A percentile compares a stretch with the other conserved stretches of the same genome.
These are phyloP conservation scores for Apiospora aurea DNA, from an alignment of 2,329 filamentous ascomycete genomes.

Conservation along the genomic window DNA sequence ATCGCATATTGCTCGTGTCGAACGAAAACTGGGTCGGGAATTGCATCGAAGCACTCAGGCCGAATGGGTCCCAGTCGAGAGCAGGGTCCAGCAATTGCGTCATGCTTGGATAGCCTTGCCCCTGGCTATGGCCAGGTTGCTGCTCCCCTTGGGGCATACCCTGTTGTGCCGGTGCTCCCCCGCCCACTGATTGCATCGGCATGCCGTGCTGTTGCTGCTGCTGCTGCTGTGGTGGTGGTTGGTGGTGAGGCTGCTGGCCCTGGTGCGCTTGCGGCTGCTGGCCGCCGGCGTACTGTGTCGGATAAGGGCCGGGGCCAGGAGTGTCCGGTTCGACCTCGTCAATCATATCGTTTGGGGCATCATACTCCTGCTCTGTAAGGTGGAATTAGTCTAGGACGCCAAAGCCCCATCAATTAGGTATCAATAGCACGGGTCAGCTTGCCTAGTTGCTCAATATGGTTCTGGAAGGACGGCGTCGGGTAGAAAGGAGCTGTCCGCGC, in stretches of 20 bases:
- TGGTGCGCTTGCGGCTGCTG: conserved; percentile 32
- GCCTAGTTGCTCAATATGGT: conserved; percentile 95
- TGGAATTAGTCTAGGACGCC: conserved; percentile 73
- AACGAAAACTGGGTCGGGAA: conserved; percentile 87
- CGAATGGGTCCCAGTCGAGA: conserved; percentile 92
- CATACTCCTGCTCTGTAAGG: conserved; percentile 94
- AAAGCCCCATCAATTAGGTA: neutral
- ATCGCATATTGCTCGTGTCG: conserved; percentile 61
- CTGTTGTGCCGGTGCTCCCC: conserved; percentile 48
- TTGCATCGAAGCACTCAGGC: conserved; percentile 92
- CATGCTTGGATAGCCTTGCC: conserved; percentile 66
- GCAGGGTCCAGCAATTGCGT: conserved; percentile 76
- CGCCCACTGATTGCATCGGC: conserved; percentile 46
- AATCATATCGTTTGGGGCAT: conserved; percentile 86
- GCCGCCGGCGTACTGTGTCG: conserved; percentile 57
- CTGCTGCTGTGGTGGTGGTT: conserved; percentile 47
- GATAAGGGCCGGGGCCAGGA: conserved; percentile 72
- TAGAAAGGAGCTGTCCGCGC: conserved; percentile 63
- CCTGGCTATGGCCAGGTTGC: conserved; percentile 41
- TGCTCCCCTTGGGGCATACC: conserved; percentile 43
- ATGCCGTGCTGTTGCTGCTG: conserved; percentile 50
- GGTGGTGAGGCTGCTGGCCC: conserved; percentile 46
- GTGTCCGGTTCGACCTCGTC: conserved; percentile 81
- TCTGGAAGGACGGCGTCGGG: conserved; percentile 82
- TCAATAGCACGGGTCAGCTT: conserved; percentile 60